Conservation (phyloP, 805 yeast species). For the Candida boidinii region DNA sequence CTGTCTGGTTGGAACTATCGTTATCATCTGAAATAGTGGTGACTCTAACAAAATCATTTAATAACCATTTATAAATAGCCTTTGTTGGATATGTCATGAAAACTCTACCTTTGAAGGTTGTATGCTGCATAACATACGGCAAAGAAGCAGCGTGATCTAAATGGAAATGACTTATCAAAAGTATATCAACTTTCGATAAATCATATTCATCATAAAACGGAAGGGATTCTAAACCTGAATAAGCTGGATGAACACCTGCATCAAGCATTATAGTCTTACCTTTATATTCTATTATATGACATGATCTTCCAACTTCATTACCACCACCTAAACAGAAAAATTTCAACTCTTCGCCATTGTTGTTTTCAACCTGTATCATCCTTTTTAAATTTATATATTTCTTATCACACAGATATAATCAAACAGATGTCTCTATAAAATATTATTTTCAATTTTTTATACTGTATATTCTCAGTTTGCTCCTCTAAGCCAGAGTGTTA, state of each 20-base stretch:
- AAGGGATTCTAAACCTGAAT: slow-evolving; percentile 77
- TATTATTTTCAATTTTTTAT: too few species aligned
- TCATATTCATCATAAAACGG: slow-evolving; percentile 97
- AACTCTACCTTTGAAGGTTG: slow-evolving; percentile 89
- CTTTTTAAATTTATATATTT: too few species aligned
- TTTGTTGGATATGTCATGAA: slow-evolving; percentile 99
- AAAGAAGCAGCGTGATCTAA: slow-evolving; percentile 96
- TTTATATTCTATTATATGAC: slow-evolving; percentile 85
- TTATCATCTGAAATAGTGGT: slow-evolving; percentile 46
- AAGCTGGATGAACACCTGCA: slow-evolving; percentile 98
- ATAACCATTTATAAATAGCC: slow-evolving; percentile 93
- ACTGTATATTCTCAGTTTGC: too few species aligned
- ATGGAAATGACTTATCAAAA: slow-evolving; percentile 91
- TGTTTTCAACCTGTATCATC: too few species aligned
- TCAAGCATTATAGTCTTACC: slow-evolving; percentile 95
- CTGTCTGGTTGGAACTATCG: slow-evolving; percentile 33
- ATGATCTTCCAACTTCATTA: slow-evolving; percentile 93
- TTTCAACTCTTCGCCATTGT: slow-evolving; percentile 31
- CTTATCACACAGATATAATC: too few species aligned
- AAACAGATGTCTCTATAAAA: too few species aligned
- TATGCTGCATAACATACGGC: slow-evolving; percentile 97
- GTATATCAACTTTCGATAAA: slow-evolving; percentile 73
- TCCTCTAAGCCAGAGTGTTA: too few species aligned
- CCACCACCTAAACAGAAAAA: slow-evolving; percentile 97
- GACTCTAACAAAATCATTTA: slow-evolving; percentile 90